phyloP scores from a whole-genome alignment of 2,329 filamentous ascomycete genomes.

The Hansfordia pulvinata region DNA sequence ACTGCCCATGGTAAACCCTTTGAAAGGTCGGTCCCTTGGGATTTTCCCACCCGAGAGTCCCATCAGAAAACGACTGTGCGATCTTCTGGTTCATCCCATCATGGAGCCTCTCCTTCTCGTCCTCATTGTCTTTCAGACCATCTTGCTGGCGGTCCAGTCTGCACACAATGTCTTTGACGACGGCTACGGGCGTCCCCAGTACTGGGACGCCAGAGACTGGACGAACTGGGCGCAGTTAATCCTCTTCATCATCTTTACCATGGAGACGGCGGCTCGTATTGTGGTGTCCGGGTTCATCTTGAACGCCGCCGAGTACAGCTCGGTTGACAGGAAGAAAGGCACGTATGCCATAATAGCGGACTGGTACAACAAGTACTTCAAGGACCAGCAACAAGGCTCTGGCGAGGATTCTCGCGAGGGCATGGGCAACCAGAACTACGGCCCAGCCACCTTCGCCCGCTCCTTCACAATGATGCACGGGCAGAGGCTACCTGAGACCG shows the following conservation, averaged over 20 bases:
- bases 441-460: slow-evolving; percentile 55
- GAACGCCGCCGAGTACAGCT: slow-evolving; percentile 86
- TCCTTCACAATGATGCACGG: slow-evolving; percentile 67
- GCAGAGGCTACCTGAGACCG: slow-evolving; percentile 44
- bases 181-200: slow-evolving; percentile 42
- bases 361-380: slow-evolving; percentile 67
- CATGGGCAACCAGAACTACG: slow-evolving; percentile 50
- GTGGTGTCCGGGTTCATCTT: slow-evolving; percentile 89
- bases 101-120: slow-evolving; percentile 79
- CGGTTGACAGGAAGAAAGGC: slow-evolving; percentile 66
- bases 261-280: slow-evolving; percentile 70
- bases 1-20: slow-evolving; percentile 50
- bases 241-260: slow-evolving; percentile 79
- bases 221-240: slow-evolving; percentile 72
- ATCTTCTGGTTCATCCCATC: slow-evolving; percentile 72
- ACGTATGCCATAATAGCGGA: slow-evolving; percentile 60
- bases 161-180: slow-evolving; percentile 54
- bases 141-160: slow-evolving; percentile 79
- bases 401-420: too few species aligned
- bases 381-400: too few species aligned
- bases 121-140: slow-evolving; percentile 75
- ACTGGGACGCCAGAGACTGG: slow-evolving; percentile 48
- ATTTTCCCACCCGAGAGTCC: slow-evolving; percentile 70
- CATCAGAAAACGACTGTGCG: slow-evolving; percentile 62
- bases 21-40: slow-evolving; percentile 76